Evolutionary conservation across 2,329 filamentous ascomycete genomes (phyloP).

Genomic region (Penicillium capsulatum): DNA sequence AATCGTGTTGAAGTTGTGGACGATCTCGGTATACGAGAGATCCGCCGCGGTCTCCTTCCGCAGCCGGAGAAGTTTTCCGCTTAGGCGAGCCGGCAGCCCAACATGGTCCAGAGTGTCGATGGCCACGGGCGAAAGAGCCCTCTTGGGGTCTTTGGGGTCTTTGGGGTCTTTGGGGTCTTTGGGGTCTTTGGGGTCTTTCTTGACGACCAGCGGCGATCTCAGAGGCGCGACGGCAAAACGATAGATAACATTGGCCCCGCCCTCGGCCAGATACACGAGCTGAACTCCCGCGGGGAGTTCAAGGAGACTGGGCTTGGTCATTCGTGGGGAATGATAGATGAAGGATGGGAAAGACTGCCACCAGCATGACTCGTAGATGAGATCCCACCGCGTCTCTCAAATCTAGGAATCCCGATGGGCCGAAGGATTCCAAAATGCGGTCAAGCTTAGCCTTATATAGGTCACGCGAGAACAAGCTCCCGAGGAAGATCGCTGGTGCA

Average conservation of each 20-base stretch:
- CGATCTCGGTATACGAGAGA: slow-evolving; percentile 49
- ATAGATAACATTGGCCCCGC: slow-evolving; percentile 74
- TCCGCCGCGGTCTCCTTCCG: slow-evolving; percentile 55
- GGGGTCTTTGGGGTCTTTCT: slow-evolving; percentile 28
- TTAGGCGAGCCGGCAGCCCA: slow-evolving; percentile 20
- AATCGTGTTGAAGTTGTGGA: slow-evolving; percentile 35
- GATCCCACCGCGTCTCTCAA: background rate
- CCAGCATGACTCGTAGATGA: background rate
- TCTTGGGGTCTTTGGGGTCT: slow-evolving; percentile 22
- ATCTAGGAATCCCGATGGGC: background rate
- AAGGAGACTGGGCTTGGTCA: slow-evolving; percentile 31
- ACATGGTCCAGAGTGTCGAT: slow-evolving; percentile 17
- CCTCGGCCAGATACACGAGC: slow-evolving; percentile 57
- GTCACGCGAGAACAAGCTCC: too few relatives aligned
- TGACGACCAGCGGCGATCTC: slow-evolving; percentile 23
- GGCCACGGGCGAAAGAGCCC: slow-evolving; percentile 12
- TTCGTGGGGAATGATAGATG: slow-evolving; percentile 18
- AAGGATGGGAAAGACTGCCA: background rate
- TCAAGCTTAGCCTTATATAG: too few relatives aligned
- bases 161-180: too few relatives aligned
- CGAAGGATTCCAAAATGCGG: background rate
- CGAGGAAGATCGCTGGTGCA: background rate
- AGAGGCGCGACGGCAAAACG: slow-evolving; percentile 47
- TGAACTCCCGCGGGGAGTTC: slow-evolving; percentile 36
- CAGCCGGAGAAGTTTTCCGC: slow-evolving; percentile 56